Conservation (phyloP, 805 yeast species). For the Suhomyces sp. region DNA sequence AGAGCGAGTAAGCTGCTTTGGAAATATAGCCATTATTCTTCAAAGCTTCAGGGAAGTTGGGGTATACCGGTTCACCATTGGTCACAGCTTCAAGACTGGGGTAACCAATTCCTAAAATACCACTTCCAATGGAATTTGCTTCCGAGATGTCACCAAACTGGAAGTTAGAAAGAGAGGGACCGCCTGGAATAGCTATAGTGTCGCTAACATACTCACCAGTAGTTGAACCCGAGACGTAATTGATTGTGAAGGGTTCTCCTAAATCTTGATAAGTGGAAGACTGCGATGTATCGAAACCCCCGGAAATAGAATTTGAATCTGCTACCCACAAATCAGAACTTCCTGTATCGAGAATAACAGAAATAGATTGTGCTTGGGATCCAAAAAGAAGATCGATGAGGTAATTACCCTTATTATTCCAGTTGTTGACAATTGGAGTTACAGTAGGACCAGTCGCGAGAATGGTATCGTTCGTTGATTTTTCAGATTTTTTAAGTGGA, state of each 20-base stretch:
- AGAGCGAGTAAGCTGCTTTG: slow-evolving; percentile 19
- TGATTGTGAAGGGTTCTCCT: slow-evolving; percentile 1
- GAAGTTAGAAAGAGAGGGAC: slow-evolving; percentile 6
- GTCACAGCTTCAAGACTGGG: neutral
- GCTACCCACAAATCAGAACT: slow-evolving; percentile 10
- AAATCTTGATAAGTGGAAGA: slow-evolving; percentile 8
- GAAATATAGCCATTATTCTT: slow-evolving; percentile 26
- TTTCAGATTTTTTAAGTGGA: neutral
- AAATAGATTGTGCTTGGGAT: slow-evolving; percentile 5
- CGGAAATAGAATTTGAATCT: neutral
- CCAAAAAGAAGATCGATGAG: slow-evolving; percentile 7
- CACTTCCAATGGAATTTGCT: neutral
- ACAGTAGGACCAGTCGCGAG: neutral
- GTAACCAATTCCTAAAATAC: slow-evolving; percentile 8
- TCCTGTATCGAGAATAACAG: slow-evolving; percentile 13
- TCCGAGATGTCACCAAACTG: slow-evolving; percentile 9
- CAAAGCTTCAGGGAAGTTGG: slow-evolving; percentile 17
- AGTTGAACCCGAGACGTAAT: slow-evolving; percentile 1
- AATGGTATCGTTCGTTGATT: neutral
- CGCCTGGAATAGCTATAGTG: slow-evolving; percentile 4
- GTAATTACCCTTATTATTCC: neutral
- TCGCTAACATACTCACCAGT: slow-evolving; percentile 6
- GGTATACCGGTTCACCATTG: slow-evolving; percentile 1
- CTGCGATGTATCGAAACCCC: neutral
- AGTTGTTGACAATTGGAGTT: neutral